Evolutionary conservation across 2,329 filamentous ascomycete genomes (phyloP).

Genomic region (Hymenoscyphus albidus): DNA sequence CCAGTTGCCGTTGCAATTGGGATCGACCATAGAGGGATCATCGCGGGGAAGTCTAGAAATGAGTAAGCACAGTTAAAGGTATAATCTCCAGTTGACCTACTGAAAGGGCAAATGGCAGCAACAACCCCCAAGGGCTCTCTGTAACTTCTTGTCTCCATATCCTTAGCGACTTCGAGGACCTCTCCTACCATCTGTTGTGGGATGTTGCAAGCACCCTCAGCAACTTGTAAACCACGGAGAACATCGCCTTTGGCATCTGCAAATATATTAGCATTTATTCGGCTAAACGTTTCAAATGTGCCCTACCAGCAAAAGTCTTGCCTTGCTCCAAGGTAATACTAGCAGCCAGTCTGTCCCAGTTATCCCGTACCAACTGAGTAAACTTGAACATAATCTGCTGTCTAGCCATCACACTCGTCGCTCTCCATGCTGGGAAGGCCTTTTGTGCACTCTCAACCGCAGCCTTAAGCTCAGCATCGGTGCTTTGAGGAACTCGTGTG

Average conservation of each 20-base stretch:
- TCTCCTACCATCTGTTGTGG: constrained; percentile 80
- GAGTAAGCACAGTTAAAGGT: constrained; percentile 13
- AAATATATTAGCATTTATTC: constrained; percentile 1
- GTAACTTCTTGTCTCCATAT: constrained; percentile 85
- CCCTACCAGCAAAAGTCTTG: constrained; percentile 66
- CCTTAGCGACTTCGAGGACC: constrained; percentile 79
- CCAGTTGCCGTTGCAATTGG: constrained; percentile 80
- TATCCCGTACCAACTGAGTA: constrained; percentile 72
- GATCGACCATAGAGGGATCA: constrained; percentile 91
- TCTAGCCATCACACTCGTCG: constrained; percentile 66
- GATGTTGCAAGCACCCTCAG: constrained; percentile 76
- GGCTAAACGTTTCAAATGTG: neutral
- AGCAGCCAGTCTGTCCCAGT: constrained; percentile 80
- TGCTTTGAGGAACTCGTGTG: constrained; percentile 78
- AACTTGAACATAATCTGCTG: constrained; percentile 90
- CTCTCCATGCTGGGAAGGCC: constrained; percentile 71
- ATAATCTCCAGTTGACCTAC: constrained; percentile 43
- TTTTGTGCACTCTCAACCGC: constrained; percentile 71
- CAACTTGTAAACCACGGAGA: constrained; percentile 76
- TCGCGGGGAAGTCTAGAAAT: constrained; percentile 72
- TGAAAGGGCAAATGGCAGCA: constrained; percentile 83
- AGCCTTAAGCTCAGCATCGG: constrained; percentile 69
- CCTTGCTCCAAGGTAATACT: constrained; percentile 86
- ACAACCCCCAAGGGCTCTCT: constrained; percentile 77
- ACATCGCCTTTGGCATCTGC: constrained; percentile 75